A percentile compares a stretch with the other conserved stretches of the same genome.
phyloP scores from a whole-genome alignment of 116 monocot species.

The Zostera marina region DNA sequence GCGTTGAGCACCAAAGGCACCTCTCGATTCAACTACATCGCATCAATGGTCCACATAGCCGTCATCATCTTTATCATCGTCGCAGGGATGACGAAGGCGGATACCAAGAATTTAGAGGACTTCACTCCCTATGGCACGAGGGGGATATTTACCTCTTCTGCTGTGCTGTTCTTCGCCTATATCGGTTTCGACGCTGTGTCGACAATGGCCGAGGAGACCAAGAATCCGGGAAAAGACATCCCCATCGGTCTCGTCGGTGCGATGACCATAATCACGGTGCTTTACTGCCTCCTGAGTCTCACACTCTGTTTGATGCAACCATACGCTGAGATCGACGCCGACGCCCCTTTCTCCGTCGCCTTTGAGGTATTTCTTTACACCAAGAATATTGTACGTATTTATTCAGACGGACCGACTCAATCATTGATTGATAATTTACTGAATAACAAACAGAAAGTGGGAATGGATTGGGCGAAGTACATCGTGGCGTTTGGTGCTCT shows the following conservation, averaged over 20 bases:
- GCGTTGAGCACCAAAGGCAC: constrained; percentile 20
- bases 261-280: constrained; percentile 29
- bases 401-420: too few species aligned
- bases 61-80: constrained; percentile 34
- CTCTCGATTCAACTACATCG: constrained; percentile 37
- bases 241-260: constrained; percentile 26
- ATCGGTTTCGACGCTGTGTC: constrained; percentile 30
- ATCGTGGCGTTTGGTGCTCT: constrained; percentile 81
- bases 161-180: constrained; percentile 53
- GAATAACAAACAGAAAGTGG: constrained; percentile 5
- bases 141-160: constrained; percentile 26
- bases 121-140: constrained; percentile 31
- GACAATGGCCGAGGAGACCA: constrained; percentile 42
- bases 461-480: constrained; percentile 85
- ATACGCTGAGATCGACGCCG: constrained; percentile 30
- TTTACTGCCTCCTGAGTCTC: constrained; percentile 48
- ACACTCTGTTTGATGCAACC: constrained; percentile 60
- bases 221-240: constrained; percentile 22
- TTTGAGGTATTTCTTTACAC: constrained; percentile 14
- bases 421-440: too few species aligned
- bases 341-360: constrained; percentile 75
- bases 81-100: constrained; percentile 21
- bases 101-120: constrained; percentile 16
- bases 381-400: too few species aligned
- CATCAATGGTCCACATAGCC: constrained; percentile 28